Conservation (phyloP, 208 protist species). For the Acanthamoeba castellanii region DNA sequence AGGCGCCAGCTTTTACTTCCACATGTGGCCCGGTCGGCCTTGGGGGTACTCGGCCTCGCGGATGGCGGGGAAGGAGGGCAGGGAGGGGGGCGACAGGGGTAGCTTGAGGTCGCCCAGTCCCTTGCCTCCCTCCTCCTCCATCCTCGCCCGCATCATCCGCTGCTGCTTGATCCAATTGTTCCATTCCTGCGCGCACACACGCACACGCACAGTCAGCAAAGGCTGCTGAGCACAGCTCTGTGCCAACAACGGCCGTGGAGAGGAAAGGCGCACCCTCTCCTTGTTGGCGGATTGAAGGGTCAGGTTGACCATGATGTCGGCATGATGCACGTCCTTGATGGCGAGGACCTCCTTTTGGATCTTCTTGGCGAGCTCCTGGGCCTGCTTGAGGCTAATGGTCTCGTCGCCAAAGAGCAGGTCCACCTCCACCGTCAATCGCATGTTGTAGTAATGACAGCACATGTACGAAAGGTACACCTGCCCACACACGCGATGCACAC, state of each 20-base stretch:
- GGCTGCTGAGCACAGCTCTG: no score
- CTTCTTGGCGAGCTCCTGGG: slow-evolving; percentile 23
- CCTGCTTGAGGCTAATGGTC: slow-evolving; percentile 24
- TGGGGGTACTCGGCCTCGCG: slow-evolving; percentile 30
- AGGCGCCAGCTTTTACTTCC: neutral
- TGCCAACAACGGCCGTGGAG: no score
- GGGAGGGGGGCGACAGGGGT: neutral
- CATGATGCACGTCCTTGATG: slow-evolving; percentile 27
- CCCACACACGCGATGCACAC: neutral
- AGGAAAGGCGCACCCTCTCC: neutral
- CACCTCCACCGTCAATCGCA: slow-evolving; percentile 19
- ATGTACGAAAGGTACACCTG: slow-evolving; percentile 55
- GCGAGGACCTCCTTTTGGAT: slow-evolving; percentile 4
- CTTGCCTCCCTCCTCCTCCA: slow-evolving; percentile 51
- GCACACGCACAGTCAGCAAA: neutral
- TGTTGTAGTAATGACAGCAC: slow-evolving; percentile 47
- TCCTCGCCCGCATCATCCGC: slow-evolving; percentile 25
- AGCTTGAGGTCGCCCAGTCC: slow-evolving; percentile 25
- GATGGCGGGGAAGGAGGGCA: neutral
- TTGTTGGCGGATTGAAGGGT: slow-evolving; percentile 42
- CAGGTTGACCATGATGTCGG: slow-evolving; percentile 34
- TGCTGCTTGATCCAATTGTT: slow-evolving; percentile 49
- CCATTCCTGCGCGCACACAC: neutral
- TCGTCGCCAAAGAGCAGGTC: slow-evolving; percentile 25
- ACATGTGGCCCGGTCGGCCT: slow-evolving; percentile 46